These are phyloP conservation scores for Parsonsia alboflavescens DNA, from an alignment of 257 asterid genomes.

Conservation along the genomic window DNA sequence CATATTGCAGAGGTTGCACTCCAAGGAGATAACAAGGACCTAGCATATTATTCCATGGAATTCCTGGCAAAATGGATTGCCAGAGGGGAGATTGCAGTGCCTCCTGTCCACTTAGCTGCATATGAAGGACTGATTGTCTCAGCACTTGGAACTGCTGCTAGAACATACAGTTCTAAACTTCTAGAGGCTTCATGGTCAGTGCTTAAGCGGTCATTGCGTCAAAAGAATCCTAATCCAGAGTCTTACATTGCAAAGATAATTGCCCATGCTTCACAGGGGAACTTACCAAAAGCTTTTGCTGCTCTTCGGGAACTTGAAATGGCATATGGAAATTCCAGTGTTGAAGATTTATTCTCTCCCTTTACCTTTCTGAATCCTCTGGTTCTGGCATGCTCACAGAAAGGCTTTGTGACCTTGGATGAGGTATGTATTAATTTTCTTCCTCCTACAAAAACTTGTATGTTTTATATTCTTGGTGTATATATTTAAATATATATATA, in stretches of 20 bases:
- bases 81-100: slow-evolving; percentile 54
- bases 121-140: slow-evolving; percentile 68
- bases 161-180: slow-evolving; percentile 65
- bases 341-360: slow-evolving; percentile 60
- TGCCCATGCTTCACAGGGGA: slow-evolving; percentile 69
- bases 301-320: slow-evolving; percentile 78
- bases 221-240: slow-evolving; percentile 62
- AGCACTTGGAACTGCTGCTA: slow-evolving; percentile 83
- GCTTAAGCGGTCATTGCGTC: slow-evolving; percentile 67
- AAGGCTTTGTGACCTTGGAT: slow-evolving; percentile 66
- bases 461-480: neutral
- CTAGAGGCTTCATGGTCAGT: slow-evolving; percentile 83
- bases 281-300: slow-evolving; percentile 72
- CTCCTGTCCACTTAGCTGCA: slow-evolving; percentile 45
- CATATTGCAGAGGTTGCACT: slow-evolving; percentile 61
- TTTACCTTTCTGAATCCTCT: slow-evolving; percentile 64
- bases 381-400: slow-evolving; percentile 58
- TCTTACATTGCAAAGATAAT: slow-evolving; percentile 64
- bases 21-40: slow-evolving; percentile 60
- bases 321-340: slow-evolving; percentile 41
- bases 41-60: slow-evolving; percentile 62
- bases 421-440: slow-evolving; percentile 40
- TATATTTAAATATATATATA: too few species aligned
- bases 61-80: slow-evolving; percentile 80
- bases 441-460: neutral